Base-by-base conservation (phyloP, 345 rosid genomes). In the Pistacia vera region DNA sequence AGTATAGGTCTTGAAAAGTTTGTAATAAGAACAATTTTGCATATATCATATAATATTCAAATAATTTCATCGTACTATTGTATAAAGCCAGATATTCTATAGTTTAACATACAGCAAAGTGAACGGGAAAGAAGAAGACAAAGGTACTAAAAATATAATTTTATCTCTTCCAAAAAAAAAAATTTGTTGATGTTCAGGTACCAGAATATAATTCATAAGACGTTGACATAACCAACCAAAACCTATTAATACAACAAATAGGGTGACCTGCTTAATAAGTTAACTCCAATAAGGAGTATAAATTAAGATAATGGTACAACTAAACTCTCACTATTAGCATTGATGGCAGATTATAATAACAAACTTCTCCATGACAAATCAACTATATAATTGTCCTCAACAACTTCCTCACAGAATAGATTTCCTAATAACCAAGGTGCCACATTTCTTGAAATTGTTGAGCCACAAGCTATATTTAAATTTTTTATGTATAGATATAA, bases 21-120 rank as follows among this genome's bases (percentile, higher is more conserved):
- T 11, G 17, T 0, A 9, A 61, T 13, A 68, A 30, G 22, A 59
- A 59, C 11, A 55, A 52, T 48, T 62, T 68, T 41, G 16, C 55
- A 3, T 51, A 49, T 46, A 60, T 48, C 9, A 60, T 18, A 12
- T 9, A 28, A 52, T 16, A 41, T 38, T 38, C n/a, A 71, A 71
- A 38, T 30, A 12, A 52, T 56, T 36, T n/a, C 22, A 56, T 57
- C 49, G 13, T 12, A 13, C 28, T 46, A 46, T 14, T 60, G 10
- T 28, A 49, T 28, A 46, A 5, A 18, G 46, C 58, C 59, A 59
- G 67, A 46, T 41, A 13, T 46, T 48, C 56, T 60, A 33, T n/a
- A 60, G 66, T 72, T 59, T 46, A 36, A 22, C 38, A 44, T 25
- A 14, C 4, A 61, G 25, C 56, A 72, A 54, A 60, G 67, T 61